These are phyloP conservation scores for Hypericum androsaemum DNA, from an alignment of 345 rosid species.

Conservation along the genomic window DNA sequence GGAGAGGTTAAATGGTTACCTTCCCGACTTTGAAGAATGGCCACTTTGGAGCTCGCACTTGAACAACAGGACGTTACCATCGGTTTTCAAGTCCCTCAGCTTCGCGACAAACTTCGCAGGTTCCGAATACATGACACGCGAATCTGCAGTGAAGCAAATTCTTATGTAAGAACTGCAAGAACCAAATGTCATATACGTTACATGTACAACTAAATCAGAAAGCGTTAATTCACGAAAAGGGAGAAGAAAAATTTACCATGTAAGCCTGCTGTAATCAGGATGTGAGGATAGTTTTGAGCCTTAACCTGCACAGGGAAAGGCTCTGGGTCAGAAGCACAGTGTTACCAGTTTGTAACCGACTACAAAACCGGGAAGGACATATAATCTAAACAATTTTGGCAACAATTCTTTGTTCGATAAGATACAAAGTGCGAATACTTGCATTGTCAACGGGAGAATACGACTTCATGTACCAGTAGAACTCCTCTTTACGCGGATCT, in stretches of 20 bases:
- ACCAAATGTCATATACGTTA: too few species aligned
- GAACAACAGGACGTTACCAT: slow-evolving; percentile 59
- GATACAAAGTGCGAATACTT: slow-evolving; percentile 11
- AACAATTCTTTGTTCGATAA: too few species aligned
- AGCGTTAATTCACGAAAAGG: too few species aligned
- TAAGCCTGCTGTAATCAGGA: slow-evolving; percentile 82
- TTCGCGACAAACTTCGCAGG: slow-evolving; percentile 92
- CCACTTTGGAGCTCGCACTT: slow-evolving; percentile 92
- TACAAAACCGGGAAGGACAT: too few species aligned
- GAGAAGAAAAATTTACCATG: slow-evolving; percentile 41
- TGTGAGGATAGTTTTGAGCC: slow-evolving; percentile 66
- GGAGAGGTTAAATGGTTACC: slow-evolving; percentile 28
- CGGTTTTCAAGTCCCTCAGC: slow-evolving; percentile 79
- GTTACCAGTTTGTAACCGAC: too few species aligned
- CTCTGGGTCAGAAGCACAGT: background rate
- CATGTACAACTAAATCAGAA: too few species aligned
- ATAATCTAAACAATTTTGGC: too few species aligned
- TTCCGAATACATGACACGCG: slow-evolving; percentile 87
- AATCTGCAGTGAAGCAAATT: slow-evolving; percentile 35
- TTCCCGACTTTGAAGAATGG: slow-evolving; percentile 90
- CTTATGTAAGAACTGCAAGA: too few species aligned
- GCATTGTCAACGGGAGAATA: slow-evolving; percentile 95
- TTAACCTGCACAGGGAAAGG: slow-evolving; percentile 39
- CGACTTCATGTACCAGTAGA: slow-evolving; percentile 80
- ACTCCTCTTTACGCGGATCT: slow-evolving; percentile 86